A percentile compares a stretch with the other conserved stretches of the same genome.
Evolutionary conservation across 176 grass and related monocot species (phyloP).

Genomic region (barley (Hordeum vulgare)): MorexV3_pseudomolecules_assembly NC_058523.1:550594607-550595106

Average conservation of each 20-base stretch:
- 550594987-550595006: no score
- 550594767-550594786: conserved; percentile 64
- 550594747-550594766: conserved; percentile 1
- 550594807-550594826: conserved; percentile 41
- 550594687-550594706: conserved; percentile 46
- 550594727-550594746: conserved; percentile 41
- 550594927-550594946: no score
- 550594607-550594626: not conserved
- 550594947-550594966: no score
- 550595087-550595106: no score
- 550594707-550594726: not conserved
- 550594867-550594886: conserved; percentile 41
- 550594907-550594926: not conserved
- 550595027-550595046: no score
- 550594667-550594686: conserved; percentile 27
- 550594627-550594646: not conserved
- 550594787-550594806: conserved; percentile 50
- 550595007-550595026: no score
- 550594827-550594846: conserved; percentile 44
- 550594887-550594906: conserved; percentile 38
- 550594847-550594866: conserved; percentile 39
- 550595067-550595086: no score
- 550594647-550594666: conserved; percentile 38
- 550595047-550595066: no score
- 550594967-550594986: no score